phyloP scores from a whole-genome alignment of 2,329 filamentous ascomycete species.

The Phymatotrichopsis omnivora region DNA sequence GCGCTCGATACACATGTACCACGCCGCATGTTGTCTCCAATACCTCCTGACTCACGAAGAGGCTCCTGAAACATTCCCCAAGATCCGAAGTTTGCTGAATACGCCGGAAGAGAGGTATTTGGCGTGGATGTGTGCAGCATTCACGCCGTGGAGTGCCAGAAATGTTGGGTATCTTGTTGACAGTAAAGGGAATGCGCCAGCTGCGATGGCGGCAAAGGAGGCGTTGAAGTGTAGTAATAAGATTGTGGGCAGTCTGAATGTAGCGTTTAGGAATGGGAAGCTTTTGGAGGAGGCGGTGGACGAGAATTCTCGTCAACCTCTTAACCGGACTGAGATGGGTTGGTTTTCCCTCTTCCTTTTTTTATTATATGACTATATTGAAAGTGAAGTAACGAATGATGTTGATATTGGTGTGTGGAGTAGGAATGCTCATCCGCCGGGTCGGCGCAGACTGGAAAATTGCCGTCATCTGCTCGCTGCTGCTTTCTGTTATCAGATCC shows the following conservation, averaged over 20 bases:
- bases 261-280: constrained; percentile 50
- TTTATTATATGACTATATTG: constrained; percentile 31
- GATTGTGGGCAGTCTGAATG: constrained; percentile 55
- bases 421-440: constrained; percentile 63
- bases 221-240: constrained; percentile 74
- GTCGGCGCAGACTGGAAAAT: constrained; percentile 66
- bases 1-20: too few relatives aligned
- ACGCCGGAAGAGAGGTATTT: constrained; percentile 57
- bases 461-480: constrained; percentile 57
- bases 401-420: too few relatives aligned
- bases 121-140: constrained; percentile 64
- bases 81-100: constrained; percentile 48
- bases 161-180: constrained; percentile 36
- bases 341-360: background rate
- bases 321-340: constrained; percentile 37
- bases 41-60: background rate
- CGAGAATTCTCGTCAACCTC: constrained; percentile 33
- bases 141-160: constrained; percentile 60
- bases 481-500: too few relatives aligned
- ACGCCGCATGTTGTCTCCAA: constrained; percentile 1
- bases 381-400: too few relatives aligned
- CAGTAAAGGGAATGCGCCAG: constrained; percentile 41
- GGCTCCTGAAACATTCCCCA: constrained; percentile 37
- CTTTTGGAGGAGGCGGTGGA: constrained; percentile 54
- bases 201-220: constrained; percentile 58